Evolutionary conservation across 1,284 basidiomycete genomes (phyloP).

Genomic region (Omphalotus olearius): DNA sequence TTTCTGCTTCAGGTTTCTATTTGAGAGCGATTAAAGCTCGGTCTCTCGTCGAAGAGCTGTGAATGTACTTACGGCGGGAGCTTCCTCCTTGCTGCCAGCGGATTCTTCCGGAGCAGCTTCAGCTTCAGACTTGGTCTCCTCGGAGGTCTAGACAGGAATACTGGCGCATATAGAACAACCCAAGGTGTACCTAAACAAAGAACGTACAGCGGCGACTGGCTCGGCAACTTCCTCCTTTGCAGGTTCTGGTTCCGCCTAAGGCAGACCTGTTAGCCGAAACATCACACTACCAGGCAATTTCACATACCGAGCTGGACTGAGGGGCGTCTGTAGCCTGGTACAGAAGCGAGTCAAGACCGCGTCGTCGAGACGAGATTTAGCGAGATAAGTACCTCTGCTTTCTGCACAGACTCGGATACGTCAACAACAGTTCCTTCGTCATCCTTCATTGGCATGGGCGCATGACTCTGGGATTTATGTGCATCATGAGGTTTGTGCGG

Average conservation of each 20-base stretch:
- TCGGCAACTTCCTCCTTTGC: constrained; percentile 1
- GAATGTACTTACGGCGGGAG: background rate
- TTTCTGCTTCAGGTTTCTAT: constrained; percentile 1
- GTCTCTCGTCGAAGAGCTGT: background rate
- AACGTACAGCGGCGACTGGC: background rate
- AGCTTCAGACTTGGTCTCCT: constrained; percentile 5
- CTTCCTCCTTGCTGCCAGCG: constrained; percentile 7
- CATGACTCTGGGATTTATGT: constrained; percentile 25
- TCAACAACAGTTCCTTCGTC: constrained; percentile 33
- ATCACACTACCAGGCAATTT: background rate
- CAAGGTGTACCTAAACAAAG: background rate
- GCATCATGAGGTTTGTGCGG: constrained; percentile 29
- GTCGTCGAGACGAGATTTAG: background rate
- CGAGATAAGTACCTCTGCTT: constrained; percentile 26
- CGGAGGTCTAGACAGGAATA: background rate
- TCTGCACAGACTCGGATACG: constrained; percentile 27
- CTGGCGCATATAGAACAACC: background rate
- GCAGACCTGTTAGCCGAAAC: background rate
- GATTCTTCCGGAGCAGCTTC: constrained; percentile 7
- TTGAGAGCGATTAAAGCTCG: background rate
- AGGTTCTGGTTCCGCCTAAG: constrained; percentile 1
- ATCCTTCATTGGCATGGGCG: constrained; percentile 28
- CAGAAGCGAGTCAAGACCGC: background rate
- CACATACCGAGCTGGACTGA: constrained; percentile 17
- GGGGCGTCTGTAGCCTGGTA: constrained; percentile 22